Evolutionary conservation across 805 yeast species (phyloP), one percentile per base, ranked within the genome.

Genomic region (Starmera dryadoides): DNA sequence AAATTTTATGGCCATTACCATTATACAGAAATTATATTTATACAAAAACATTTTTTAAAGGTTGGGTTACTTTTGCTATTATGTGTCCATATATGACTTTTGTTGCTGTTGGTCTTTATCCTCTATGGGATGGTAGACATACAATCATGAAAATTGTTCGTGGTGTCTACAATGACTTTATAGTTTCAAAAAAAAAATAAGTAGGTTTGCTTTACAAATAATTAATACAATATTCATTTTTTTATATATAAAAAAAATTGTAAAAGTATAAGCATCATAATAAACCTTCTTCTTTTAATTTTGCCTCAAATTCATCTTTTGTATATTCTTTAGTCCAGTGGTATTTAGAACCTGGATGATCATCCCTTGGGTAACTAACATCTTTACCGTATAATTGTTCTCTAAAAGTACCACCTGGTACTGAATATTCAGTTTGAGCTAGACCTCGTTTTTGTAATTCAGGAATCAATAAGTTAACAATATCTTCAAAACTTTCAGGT

Each of bases 401-500:
- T 46, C 69, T 50, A 38, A 62, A 56, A 18, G 66, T 58, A 19
- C 53, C 57, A 7, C 49, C 49, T 3, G 52, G 54, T 18, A 40
- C 45, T 2, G 59, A 60, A 42, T 64, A 64, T 37, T 63, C 67
- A 9, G 53, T 48, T 60, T 64, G 57, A n/a, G 51, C 53, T 15
- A 57, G 49, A 3, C 65, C 66, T 33, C 64, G 50, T 16, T 39
- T 43, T 43, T 55, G 56, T 31, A 63, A 49, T 38, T 56, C 68
- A 8, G 69, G 68, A 26, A 63, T 40, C 32, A 64, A 47, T 25
- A 43, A 43, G 11, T 64, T 59, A 16, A 63, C 62, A 28, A 64
- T 42, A 10, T 66, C 67, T 43, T 64, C 66, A 41, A 57, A 65
- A 11, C 63, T 46, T 6, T 59, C 63, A 10, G 71, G 71, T 6